Evolutionary conservation across 176 grass and related monocot genomes (phyloP).

Genomic region (Triticum dicoccoides): DNA sequence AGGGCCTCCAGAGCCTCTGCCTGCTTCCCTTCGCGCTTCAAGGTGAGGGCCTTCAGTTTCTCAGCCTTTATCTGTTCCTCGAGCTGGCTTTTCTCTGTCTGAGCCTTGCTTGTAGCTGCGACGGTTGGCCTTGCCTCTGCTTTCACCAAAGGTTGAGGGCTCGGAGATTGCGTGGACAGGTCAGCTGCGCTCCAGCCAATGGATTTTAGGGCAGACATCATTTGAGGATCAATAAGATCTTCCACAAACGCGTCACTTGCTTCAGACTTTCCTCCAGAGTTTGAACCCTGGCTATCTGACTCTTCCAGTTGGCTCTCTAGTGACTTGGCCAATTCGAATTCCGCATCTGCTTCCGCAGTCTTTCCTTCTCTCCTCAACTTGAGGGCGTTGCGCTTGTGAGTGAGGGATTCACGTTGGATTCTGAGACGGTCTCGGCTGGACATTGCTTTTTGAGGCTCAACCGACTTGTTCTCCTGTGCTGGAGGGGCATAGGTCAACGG

Average conservation of each 20-base stretch:
- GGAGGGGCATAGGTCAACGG: conserved; percentile 10
- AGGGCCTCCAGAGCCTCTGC: conserved; percentile 81
- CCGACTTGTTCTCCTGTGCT: conserved; percentile 34
- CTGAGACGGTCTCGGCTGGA: conserved; percentile 77
- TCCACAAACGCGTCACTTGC: conserved; percentile 50
- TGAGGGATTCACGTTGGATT: conserved; percentile 86
- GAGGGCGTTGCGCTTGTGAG: conserved; percentile 86
- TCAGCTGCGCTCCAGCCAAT: conserved; percentile 72
- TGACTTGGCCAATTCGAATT: conserved; percentile 81
- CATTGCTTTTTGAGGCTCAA: conserved; percentile 53
- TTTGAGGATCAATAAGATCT: conserved; percentile 85
- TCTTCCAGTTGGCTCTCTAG: conserved; percentile 88
- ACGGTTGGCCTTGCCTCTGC: conserved; percentile 17
- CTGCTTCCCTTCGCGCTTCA: conserved; percentile 79
- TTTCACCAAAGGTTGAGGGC: conserved; percentile 32
- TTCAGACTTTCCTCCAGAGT: conserved; percentile 33
- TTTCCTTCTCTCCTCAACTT: conserved; percentile 90
- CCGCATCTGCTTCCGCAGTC: conserved; percentile 73
- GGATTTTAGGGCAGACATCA: conserved; percentile 75
- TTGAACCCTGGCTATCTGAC: conserved; percentile 41
- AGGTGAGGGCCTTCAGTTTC: conserved; percentile 75
- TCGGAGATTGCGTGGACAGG: conserved; percentile 27
- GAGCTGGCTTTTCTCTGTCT: conserved; percentile 49
- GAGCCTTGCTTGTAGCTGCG: conserved; percentile 17
- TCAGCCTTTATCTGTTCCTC: conserved; percentile 88